phyloP scores from a whole-genome alignment of 306 rosid genomes.

The Acacia crassicarpa region DNA sequence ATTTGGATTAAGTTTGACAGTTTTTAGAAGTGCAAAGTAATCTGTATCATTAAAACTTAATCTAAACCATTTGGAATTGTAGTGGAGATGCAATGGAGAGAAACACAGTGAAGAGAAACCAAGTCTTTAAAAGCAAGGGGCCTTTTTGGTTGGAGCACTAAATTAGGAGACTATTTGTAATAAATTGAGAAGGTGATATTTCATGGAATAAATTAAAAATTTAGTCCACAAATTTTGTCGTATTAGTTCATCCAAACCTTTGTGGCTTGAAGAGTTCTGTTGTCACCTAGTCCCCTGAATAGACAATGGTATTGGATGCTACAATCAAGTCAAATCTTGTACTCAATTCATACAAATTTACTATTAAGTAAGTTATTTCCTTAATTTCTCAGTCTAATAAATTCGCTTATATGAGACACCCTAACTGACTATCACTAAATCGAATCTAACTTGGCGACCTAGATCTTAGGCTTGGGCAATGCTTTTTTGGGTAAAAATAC shows the following conservation, averaged over 20 bases:
- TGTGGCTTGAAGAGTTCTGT: conserved; percentile 12
- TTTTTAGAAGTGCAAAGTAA: not conserved
- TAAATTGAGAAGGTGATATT: not conserved
- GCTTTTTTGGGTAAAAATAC: conserved; percentile 14
- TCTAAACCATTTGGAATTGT: not conserved
- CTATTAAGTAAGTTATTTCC: conserved; percentile 6
- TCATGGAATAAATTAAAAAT: not conserved
- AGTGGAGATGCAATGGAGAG: not conserved
- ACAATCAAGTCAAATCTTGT: conserved; percentile 4
- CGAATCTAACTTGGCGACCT: conserved; percentile 21
- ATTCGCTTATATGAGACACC: conserved; percentile 10
- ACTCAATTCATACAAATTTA: conserved; percentile 6
- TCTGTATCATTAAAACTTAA: not conserved
- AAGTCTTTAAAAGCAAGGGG: not conserved
- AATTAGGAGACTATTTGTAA: not conserved
- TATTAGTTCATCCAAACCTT: conserved; percentile 10
- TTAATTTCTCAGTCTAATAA: conserved; percentile 18
- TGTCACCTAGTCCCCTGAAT: conserved; percentile 1
- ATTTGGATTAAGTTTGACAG: not conserved
- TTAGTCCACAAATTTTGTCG: not conserved
- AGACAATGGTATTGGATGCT: conserved; percentile 24
- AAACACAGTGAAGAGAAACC: not conserved
- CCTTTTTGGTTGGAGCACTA: not conserved
- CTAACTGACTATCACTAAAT: conserved; percentile 20
- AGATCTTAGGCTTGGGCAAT: conserved; percentile 5